Percentiles rank a stretch among this genome's conserved stretches.
phyloP scores from a whole-genome alignment of 1,284 basidiomycete species.

The Chalciporus sp. region DNA sequence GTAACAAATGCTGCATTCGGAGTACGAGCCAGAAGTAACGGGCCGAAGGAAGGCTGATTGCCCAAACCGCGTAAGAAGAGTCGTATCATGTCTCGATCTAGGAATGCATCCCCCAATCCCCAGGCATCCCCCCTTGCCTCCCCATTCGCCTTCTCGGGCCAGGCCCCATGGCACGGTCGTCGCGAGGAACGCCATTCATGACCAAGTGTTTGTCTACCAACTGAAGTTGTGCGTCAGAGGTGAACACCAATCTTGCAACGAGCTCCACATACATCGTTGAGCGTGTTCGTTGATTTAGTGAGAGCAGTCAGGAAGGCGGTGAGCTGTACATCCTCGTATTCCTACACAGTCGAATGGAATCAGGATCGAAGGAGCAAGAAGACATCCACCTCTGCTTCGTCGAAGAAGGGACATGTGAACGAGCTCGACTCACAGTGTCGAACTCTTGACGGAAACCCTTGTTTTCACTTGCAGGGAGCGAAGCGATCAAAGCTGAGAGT shows the following conservation, averaged over 20 bases:
- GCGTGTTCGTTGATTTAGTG: constrained; percentile 83
- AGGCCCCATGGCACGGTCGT: constrained; percentile 44
- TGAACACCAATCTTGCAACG: not conserved
- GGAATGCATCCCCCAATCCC: constrained; percentile 50
- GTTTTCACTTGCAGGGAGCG: constrained; percentile 83
- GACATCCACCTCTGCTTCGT: not conserved
- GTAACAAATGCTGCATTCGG: not conserved
- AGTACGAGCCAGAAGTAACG: not conserved
- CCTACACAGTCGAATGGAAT: constrained; percentile 50
- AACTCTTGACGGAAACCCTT: constrained; percentile 83
- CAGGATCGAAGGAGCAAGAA: not conserved
- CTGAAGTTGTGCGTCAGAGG: constrained; percentile 37
- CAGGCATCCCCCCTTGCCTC: constrained; percentile 42
- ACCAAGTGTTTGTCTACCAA: constrained; percentile 71
- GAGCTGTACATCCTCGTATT: constrained; percentile 94
- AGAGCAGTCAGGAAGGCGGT: constrained; percentile 87
- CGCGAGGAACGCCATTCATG: constrained; percentile 44
- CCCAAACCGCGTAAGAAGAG: not conserved
- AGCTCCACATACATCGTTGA: constrained; percentile 80
- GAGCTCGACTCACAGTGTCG: constrained; percentile 60
- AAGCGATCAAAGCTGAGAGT: constrained; percentile 82
- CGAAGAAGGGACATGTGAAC: not conserved
- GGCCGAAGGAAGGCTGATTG: not conserved
- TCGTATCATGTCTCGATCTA: constrained; percentile 12
- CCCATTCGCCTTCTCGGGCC: constrained; percentile 50